These are phyloP conservation scores for Ascocoryne sarcoides DNA, from an alignment of 2,329 filamentous ascomycete species.

Conservation along the genomic window DNA sequence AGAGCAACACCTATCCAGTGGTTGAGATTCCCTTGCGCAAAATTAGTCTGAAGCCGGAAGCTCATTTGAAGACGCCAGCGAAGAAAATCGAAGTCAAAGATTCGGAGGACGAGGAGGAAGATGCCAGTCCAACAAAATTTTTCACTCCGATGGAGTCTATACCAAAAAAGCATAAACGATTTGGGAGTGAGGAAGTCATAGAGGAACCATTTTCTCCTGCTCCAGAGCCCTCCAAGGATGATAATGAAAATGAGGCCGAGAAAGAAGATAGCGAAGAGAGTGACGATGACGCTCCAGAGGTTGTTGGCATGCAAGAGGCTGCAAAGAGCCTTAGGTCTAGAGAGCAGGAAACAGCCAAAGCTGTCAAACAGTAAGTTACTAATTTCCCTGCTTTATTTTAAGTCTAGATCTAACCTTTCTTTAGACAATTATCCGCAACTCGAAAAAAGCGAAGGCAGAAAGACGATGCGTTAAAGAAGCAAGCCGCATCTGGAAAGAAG, in stretches of 20 bases:
- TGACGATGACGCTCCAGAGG: slow-evolving; percentile 28
- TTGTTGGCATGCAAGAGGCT: slow-evolving; percentile 21
- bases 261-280: slow-evolving; percentile 14
- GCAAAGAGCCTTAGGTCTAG: slow-evolving; percentile 13
- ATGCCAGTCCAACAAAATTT: neutral
- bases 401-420: slow-evolving; percentile 4
- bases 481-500: slow-evolving; percentile 22
- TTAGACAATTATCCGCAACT: slow-evolving; percentile 19
- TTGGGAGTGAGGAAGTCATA: slow-evolving; percentile 6
- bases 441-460: slow-evolving; percentile 25
- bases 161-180: slow-evolving; percentile 17
- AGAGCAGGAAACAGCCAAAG: slow-evolving; percentile 21
- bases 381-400: neutral
- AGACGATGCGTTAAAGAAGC: slow-evolving; percentile 19
- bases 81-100: neutral
- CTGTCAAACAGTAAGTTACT: slow-evolving; percentile 23
- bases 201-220: slow-evolving; percentile 11
- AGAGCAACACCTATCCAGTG: slow-evolving; percentile 7
- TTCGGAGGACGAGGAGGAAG: slow-evolving; percentile 2
- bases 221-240: neutral
- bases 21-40: slow-evolving; percentile 20
- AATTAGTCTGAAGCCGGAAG: slow-evolving; percentile 1
- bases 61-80: neutral
- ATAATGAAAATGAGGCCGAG: neutral
- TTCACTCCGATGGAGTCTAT: neutral